Evolutionary conservation across 768 basidiomycete species (phyloP), one percentile per base, ranked within the genome.

Genomic region (Amanita rimosa): DNA sequence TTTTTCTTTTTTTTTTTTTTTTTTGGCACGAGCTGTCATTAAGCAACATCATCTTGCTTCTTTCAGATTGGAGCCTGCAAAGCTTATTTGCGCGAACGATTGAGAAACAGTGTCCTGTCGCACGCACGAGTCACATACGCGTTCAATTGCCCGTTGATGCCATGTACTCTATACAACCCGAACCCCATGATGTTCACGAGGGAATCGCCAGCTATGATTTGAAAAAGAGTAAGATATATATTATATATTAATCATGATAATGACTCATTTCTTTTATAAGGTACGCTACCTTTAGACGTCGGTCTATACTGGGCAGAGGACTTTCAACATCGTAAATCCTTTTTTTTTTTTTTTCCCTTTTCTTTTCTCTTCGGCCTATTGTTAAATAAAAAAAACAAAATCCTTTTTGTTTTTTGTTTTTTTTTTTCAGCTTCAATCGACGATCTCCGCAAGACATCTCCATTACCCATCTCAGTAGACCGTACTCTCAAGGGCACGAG

Each of bases 401-500:
- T 24, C 22, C 22, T 5, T 24, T 24, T 24, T 24, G 2, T 24
- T 24, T 5, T 24, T 24, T 24, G 2, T 24, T 21, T 14, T 29
- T 42, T 16, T 42, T 17, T 35, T n/a, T 13, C 14, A 49, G 48
- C 39, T 4, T 49, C 48, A 33, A 35, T 48, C 19, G 26, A 49
- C 16, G 26, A 49, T 27, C 31, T 49, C 17, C 26, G 31, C 7
- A 41, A 40, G 10, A 42, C 48, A 6, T 49, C 48, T 0, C 29
- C 40, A 14, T 11, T 49, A 7, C 72, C 79, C 0, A 64, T 85
- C 43, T 79, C 76, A 17, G 68, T 89, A 3, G 77, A 72, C 29
- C 81, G 95, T 10, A 80, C 78, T 0, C 71, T 95, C 17, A 75
- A 74, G 34, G 86, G 90, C 16, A 72, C 79, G 10, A 81, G 77